Conservation (phyloP, 1,139 yeast species). For the Geotrichum histeridarum region DNA sequence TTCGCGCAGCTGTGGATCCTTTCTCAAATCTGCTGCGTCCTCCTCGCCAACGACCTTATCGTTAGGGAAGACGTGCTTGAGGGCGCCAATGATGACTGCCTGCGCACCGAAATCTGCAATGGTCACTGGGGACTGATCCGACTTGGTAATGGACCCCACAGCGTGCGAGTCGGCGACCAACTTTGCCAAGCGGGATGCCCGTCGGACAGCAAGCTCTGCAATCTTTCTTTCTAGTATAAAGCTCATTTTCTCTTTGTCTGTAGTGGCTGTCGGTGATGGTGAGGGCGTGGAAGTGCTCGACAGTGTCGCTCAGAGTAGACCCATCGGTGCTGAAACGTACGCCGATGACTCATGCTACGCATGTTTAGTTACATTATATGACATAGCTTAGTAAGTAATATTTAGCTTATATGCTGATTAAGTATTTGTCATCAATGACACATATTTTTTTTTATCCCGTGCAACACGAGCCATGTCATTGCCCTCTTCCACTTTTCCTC, state of each 20-base stretch:
- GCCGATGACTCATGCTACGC: neutral
- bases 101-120: constrained; percentile 96
- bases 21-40: constrained; percentile 62
- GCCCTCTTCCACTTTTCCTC: neutral
- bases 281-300: neutral
- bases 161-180: constrained; percentile 55
- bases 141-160: constrained; percentile 61
- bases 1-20: constrained; percentile 45
- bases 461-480: constrained; percentile 1
- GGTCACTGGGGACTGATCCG: constrained; percentile 92
- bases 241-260: constrained; percentile 1
- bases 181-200: constrained; percentile 77
- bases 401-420: too few species aligned
- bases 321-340: neutral
- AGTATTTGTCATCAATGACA: too few species aligned
- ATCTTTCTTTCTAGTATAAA: constrained; percentile 52
- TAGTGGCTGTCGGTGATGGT: neutral
- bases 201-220: constrained; percentile 83
- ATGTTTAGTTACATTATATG: too few species aligned
- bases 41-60: constrained; percentile 95
- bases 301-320: too few species aligned
- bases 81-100: constrained; percentile 82
- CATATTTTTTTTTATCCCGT: neutral
- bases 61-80: constrained; percentile 67
- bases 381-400: too few species aligned